Evolutionary conservation across 225 moss, liverwort and hornwort genomes (phyloP).

Genomic region (Pleurozium schreberi): DNA sequence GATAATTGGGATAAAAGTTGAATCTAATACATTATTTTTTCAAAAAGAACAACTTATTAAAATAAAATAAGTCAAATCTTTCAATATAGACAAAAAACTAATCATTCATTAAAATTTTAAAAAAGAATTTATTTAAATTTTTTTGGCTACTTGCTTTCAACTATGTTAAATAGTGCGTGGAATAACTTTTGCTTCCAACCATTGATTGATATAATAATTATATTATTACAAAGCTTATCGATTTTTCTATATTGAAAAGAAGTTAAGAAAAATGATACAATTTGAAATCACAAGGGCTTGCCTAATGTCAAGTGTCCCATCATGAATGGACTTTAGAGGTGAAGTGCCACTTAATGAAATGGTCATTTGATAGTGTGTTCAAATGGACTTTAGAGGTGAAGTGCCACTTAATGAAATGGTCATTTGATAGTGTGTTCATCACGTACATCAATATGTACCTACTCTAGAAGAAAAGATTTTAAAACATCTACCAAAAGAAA

Average conservation of each 20-base stretch:
- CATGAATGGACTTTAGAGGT: background rate
- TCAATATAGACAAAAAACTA: background rate
- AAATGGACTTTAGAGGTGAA: background rate
- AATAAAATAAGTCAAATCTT: background rate
- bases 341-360: background rate
- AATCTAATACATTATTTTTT: background rate
- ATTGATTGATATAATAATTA: background rate
- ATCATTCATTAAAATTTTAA: rapidly evolving
- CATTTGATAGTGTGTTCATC: background rate
- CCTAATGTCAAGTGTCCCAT: background rate
- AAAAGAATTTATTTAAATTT: background rate
- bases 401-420: background rate
- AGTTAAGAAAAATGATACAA: too few relatives aligned
- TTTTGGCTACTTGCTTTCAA: rapidly evolving
- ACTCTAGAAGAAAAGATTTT: background rate
- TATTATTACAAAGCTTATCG: background rate
- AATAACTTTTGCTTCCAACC: too few relatives aligned
- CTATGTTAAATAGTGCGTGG: background rate
- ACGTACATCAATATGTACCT: background rate
- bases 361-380: background rate
- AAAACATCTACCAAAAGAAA: background rate
- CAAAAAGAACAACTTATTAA: background rate
- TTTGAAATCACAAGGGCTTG: background rate
- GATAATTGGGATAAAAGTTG: background rate
- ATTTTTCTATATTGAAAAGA: too few relatives aligned